Conservation (phyloP, 1,139 yeast species). For the Saccharomyces uvarum region DNA sequence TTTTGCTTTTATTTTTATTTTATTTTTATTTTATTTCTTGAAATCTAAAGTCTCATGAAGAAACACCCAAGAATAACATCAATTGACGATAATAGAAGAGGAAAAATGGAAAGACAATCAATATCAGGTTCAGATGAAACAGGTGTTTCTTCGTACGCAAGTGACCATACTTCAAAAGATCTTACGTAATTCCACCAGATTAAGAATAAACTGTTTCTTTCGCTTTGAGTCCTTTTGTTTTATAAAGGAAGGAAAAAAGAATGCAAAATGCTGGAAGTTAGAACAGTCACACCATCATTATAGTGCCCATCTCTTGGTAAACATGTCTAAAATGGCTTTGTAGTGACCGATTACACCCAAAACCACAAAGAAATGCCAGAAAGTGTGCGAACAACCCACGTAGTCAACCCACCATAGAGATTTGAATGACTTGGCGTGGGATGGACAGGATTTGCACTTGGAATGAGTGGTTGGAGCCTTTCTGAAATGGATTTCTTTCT, state of each 20-base stretch:
- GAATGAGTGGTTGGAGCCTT: slow-evolving; percentile 36
- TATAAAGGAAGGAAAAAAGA: background rate
- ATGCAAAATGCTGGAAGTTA: background rate
- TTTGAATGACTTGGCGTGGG: slow-evolving; percentile 39
- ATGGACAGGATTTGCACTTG: slow-evolving; percentile 3
- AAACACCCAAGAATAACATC: background rate
- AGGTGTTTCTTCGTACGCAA: background rate
- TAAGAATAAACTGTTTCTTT: background rate
- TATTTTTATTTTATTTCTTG: background rate
- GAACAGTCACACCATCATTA: background rate
- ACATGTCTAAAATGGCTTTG: slow-evolving; percentile 65
- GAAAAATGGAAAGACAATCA: background rate
- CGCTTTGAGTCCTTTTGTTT: background rate
- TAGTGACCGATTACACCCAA: slow-evolving; percentile 86
- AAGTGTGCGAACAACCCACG: slow-evolving; percentile 67
- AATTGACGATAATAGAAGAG: background rate
- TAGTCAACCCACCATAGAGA: slow-evolving; percentile 86
- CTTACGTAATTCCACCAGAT: background rate
- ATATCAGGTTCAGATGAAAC: background rate
- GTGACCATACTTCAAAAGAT: background rate
- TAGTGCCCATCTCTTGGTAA: slow-evolving; percentile 33
- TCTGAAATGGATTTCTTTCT: slow-evolving; percentile 46
- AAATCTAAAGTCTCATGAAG: background rate
- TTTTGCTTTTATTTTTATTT: background rate
- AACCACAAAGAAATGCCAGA: slow-evolving; percentile 90